phyloP scores from a whole-genome alignment of 1,284 basidiomycete genomes.

The Sporisorium reilianum region DNA sequence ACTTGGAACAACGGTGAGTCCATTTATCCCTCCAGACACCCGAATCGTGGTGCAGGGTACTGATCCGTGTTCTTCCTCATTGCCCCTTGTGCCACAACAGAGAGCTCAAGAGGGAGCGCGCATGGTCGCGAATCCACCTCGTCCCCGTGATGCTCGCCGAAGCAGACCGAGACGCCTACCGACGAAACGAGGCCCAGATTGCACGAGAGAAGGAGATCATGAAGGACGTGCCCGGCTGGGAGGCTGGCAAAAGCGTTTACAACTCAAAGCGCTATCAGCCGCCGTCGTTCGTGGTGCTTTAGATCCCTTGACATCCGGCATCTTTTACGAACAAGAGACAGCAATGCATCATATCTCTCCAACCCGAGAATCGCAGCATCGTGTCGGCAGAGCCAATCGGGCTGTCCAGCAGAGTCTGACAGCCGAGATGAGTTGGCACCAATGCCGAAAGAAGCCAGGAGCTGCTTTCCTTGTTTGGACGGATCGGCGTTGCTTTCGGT shows the following conservation, averaged over 20 bases:
- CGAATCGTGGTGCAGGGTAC: background rate
- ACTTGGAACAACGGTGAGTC: slow-evolving; percentile 89
- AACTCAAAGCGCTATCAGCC: slow-evolving; percentile 83
- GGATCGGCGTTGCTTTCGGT: background rate
- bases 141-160: slow-evolving; percentile 89
- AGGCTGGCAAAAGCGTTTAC: slow-evolving; percentile 84
- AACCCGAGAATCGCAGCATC: background rate
- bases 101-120: slow-evolving; percentile 91
- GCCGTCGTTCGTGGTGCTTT: slow-evolving; percentile 72
- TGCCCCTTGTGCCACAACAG: slow-evolving; percentile 71
- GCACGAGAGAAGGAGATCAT: slow-evolving; percentile 91
- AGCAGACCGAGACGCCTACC: slow-evolving; percentile 88
- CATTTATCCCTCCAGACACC: background rate
- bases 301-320: slow-evolving; percentile 7
- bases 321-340: background rate
- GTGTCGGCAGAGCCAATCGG: background rate
- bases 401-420: background rate
- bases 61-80: background rate
- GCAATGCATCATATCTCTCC: slow-evolving; percentile 6
- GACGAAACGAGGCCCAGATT: slow-evolving; percentile 82
- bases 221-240: slow-evolving; percentile 92
- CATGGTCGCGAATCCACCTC: slow-evolving; percentile 95
- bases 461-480: background rate
- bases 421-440: background rate
- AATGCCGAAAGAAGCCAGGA: background rate